Evolutionary conservation across 495 filamentous ascomycete genomes (phyloP), one percentile per base, ranked within the genome.

Genomic region (Penicillium daleae): DNA sequence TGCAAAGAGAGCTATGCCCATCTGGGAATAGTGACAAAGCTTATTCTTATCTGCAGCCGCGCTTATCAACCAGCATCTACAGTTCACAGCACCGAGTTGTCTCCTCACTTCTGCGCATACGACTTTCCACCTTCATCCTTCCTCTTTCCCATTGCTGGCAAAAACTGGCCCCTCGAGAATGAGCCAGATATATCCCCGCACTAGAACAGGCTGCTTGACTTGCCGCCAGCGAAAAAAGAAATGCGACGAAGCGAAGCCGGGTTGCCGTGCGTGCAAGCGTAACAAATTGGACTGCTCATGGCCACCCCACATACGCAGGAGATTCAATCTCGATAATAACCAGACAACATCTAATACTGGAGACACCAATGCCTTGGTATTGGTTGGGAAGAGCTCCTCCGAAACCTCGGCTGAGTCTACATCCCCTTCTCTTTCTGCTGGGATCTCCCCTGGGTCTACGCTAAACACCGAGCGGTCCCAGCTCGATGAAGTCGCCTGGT

Each of bases 221-320:
- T 65, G 53, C 21, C 61, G 61, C 21, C 39, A 27, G 3, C 57
- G 62, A 4, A 60, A 65, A 17, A 65, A 60, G 51, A 65, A 65
- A 59, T 65, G 57, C 57, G 62, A 65, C 39, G 62, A 65, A 27
- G 26, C 7, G 12, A 60, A 50, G 27, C 62, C 57, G 13, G 10
- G 15, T 2, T 51, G 48, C 27, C 13, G 4, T 15, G 48, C 24
- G 1, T 51, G 48, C 27, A 7, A 10, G 6, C 48, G 48, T 9
- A 51, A 51, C 48, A 51, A 51, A 17, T 13, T 51, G 15, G 26
- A 51, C 4, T 51, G 48, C 48, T 6, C 15, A 12, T 51, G 48
- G 48, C 48, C 48, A 51, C 48, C 48, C 2, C 48, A 51, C 8
- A 51, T 51, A 26, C 4, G 7, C 13, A 24, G 48, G 10, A 51